Base-by-base conservation (phyloP, 176 grass and related monocot species). In the Oryza nivara region DNA sequence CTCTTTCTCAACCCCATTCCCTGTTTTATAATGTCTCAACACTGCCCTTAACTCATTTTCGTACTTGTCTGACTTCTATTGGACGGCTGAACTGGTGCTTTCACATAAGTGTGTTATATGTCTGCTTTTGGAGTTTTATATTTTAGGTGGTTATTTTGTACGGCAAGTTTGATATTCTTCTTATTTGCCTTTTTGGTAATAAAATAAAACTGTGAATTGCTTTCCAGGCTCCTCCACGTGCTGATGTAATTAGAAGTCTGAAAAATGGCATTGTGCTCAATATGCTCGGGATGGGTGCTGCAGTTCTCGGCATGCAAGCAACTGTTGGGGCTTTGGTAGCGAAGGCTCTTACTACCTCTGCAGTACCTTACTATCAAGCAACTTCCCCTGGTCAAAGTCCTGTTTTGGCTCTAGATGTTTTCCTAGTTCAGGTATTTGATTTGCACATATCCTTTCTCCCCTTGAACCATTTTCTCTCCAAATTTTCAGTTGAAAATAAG, bases 251-350 rank as follows among this genome's bases (percentile, higher is more conserved):
- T 41, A 99, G 89, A 85, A 94, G 89, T 80, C 78, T 99, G 45
- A 99, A 90, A 92, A 99, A 99, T 85, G 96, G 96, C 52, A 92
- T 88, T 63, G 49, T 89, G 65, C 49, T 99, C 54, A 99, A 96
- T 86, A 77, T 99, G 77, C 44, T 98, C 15, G 96, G 96, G 17
- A 95, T 98, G 96, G 93, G 91, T 3, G 88, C 96, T 19, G 75
- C 96, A 75, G 88, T 98, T 94, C 91, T 98, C 9, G 96, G 96
- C 35, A 94, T 98, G 96, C 96, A 98, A 80, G 96, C 93, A 89
- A 95, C 91, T 65, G 96, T 98, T 75, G 93, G 96, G 34, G 90
- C 85, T 61, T 89, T 98, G 86, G 96, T 98, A 75, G 96, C 93
- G 38, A 98, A 98, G 81, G 93, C 96, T 61, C 93, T 98, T 79